Base-by-base conservation (phyloP, 306 rosid genomes). In the Corylus avellana region DNA sequence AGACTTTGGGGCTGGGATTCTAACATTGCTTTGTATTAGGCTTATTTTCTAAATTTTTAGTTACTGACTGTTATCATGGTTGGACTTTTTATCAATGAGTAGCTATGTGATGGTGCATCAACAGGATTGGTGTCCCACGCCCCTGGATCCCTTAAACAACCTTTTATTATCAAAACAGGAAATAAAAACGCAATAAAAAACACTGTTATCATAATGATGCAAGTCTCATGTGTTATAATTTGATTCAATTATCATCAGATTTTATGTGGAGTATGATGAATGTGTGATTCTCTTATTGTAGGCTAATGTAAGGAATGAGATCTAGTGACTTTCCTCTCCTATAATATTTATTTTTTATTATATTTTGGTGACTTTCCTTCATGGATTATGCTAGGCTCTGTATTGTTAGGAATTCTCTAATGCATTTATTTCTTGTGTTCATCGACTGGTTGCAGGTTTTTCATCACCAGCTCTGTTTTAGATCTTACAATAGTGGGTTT, bases 401-500 rank as follows among this genome's bases (percentile, higher is more conserved):
- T 63, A 51, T 72, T 53, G 63, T 37, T 39, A 47, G 50, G 56
- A 77, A 79, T 51, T 58, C 79, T 37, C 20, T 16, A 25, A 50
- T 66, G 75, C 37, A 7, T 75, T 59, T 42, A 42, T 42, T 42
- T 54, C 74, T 61, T 55, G 32, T 20, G 67, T 9, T 67, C 4
- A 17, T 78, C 68, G 57, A 71, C 64, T 88, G 86, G 55, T 91
- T 86, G 86, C 91, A 96, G 99, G 93, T 96, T 96, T 83, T 96
- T 93, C 87, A 84, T 93, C 64, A 91, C 99, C 47, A 96, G 99
- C 88, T 91, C 97, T 70, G 85, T 96, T 42, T 93, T 96, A 79
- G 99, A 96, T 88, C 98, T 96, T 81, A 96, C 99, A 51, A 93
- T 96, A 79, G 96, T 93, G 76, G 99, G 99, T 73, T 84, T 96